A percentile compares a stretch with the other conserved stretches of the same genome.
Conservation (phyloP, 1,139 yeast species). For the Magnusiomyces fungicola region DNA sequence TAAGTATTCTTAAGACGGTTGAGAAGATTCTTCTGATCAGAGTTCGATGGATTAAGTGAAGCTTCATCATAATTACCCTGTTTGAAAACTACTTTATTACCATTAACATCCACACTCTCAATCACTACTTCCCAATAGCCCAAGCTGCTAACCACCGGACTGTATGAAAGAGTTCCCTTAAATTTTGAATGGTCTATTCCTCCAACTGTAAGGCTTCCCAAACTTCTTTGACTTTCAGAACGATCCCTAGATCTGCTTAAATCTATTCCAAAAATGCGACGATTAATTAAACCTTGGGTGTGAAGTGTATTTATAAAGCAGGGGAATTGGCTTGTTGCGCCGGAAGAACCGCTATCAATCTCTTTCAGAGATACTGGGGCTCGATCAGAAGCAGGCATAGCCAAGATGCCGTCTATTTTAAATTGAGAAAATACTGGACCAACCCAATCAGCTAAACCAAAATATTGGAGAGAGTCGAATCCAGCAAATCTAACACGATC, state of each 20-base stretch:
- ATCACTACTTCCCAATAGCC: constrained; percentile 52
- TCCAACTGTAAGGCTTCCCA: constrained; percentile 43
- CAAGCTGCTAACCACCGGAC: constrained; percentile 24
- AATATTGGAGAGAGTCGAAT: constrained; percentile 38
- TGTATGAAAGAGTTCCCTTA: constrained; percentile 39
- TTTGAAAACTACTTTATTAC: constrained; percentile 31
- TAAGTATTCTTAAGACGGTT: too few species aligned
- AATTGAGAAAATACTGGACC: constrained; percentile 49
- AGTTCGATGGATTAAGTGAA: too few species aligned
- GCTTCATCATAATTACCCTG: too few species aligned
- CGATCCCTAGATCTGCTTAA: constrained; percentile 31
- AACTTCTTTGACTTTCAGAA: constrained; percentile 22
- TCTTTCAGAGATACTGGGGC: constrained; percentile 11
- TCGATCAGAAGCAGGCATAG: constrained; percentile 40
- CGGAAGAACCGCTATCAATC: background rate
- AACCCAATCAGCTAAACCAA: constrained; percentile 49
- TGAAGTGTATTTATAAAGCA: constrained; percentile 38
- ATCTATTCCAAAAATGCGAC: constrained; percentile 39
- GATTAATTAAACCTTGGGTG: constrained; percentile 32
- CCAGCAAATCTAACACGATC: constrained; percentile 40
- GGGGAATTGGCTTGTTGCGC: constrained; percentile 22
- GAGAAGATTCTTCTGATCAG: too few species aligned
- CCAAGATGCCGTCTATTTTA: constrained; percentile 54
- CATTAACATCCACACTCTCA: constrained; percentile 35
- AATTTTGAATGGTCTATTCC: constrained; percentile 37